Base-by-base conservation (phyloP, 2,329 filamentous ascomycete species). In the Trichoderma asperellum region DNA sequence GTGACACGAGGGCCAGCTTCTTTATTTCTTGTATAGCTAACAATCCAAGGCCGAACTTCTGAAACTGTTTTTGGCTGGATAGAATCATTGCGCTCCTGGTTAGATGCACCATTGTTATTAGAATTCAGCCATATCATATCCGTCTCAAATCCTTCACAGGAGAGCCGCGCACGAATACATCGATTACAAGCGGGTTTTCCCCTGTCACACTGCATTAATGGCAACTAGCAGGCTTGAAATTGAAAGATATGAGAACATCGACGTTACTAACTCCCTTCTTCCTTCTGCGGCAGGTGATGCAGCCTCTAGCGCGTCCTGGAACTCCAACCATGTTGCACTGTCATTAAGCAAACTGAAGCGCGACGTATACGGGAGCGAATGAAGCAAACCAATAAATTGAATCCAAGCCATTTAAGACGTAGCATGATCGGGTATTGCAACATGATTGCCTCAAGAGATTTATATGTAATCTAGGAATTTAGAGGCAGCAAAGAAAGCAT, bases 221-320 rank as follows among this genome's bases (percentile, higher is more conserved):
- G n/a, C 4, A 21, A 52, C 47, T 47, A 49, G 40, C 10, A 3
- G 40, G 18, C 21, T 5, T 21, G 11, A 52, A 29, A 12, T 18
- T 43, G 24, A 32, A 27, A 43, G 43, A 27, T 16, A 16, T 24
- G 5, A 21, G 1, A 24, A 37, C 18, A 32, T 14, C 14, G 21
- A 27, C 21, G 18, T 57, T 34, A 64, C 70, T 68, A 49, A 72
- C 71, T 8, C 70, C 71, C 24, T 68, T 71, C 59, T 62, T 68
- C 27, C 71, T 68, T 49, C 49, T 71, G 18, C 67, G 62, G 34
- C 68, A 72, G 32, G 71, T 71, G 14, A 68, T 55, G 32, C 71
- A 72, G 2, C 49, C 71, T 52, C 70, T 68, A 4, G 67, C 70
- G 8, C 71, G 53, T 27, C 68, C 67, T 24, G 57, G 68, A 57